These are phyloP conservation scores for Butyriboletus loyo DNA, from an alignment of 768 basidiomycete species.

Conservation along the genomic window DNA sequence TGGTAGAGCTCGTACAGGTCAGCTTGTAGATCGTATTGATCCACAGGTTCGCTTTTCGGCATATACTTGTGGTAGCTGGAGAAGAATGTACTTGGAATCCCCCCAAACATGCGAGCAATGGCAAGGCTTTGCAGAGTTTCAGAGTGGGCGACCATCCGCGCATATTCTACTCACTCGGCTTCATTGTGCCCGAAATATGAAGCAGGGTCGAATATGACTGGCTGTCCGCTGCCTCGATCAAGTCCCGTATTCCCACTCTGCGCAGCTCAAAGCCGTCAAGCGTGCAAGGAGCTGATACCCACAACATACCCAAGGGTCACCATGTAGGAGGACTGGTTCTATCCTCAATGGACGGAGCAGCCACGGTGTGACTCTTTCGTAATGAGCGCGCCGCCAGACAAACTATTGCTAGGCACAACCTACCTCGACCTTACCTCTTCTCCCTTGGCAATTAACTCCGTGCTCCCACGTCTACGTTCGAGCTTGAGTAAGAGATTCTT, in stretches of 20 bases:
- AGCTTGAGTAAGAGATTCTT: slow-evolving; percentile 53
- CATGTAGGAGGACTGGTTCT: slow-evolving; percentile 70
- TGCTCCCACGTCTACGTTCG: slow-evolving; percentile 37
- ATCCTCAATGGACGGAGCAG: slow-evolving; percentile 57
- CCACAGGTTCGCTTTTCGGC: slow-evolving; percentile 62
- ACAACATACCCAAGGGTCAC: slow-evolving; percentile 71
- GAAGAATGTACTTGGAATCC: slow-evolving; percentile 64
- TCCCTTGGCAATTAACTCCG: slow-evolving; percentile 49
- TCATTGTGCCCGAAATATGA: slow-evolving; percentile 81
- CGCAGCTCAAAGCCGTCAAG: slow-evolving; percentile 1
- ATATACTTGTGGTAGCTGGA: slow-evolving; percentile 58
- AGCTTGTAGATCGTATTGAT: slow-evolving; percentile 59
- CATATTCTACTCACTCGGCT: slow-evolving; percentile 60
- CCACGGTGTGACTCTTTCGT: slow-evolving; percentile 70
- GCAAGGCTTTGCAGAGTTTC: slow-evolving; percentile 48
- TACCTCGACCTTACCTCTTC: slow-evolving; percentile 48
- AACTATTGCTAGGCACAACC: slow-evolving; percentile 13
- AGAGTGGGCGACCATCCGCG: neutral
- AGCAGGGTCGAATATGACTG: slow-evolving; percentile 75
- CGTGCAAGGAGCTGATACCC: neutral
- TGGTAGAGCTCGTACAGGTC: slow-evolving; percentile 80
- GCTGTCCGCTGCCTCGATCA: slow-evolving; percentile 49
- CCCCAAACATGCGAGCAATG: slow-evolving; percentile 78
- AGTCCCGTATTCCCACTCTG: slow-evolving; percentile 75
- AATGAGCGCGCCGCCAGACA: slow-evolving; percentile 5